A percentile compares a stretch with the other conserved stretches of the same genome.
These are phyloP conservation scores for Trypanosoma grayi DNA, from an alignment of 208 protist genomes.

Conservation along the genomic window DNA sequence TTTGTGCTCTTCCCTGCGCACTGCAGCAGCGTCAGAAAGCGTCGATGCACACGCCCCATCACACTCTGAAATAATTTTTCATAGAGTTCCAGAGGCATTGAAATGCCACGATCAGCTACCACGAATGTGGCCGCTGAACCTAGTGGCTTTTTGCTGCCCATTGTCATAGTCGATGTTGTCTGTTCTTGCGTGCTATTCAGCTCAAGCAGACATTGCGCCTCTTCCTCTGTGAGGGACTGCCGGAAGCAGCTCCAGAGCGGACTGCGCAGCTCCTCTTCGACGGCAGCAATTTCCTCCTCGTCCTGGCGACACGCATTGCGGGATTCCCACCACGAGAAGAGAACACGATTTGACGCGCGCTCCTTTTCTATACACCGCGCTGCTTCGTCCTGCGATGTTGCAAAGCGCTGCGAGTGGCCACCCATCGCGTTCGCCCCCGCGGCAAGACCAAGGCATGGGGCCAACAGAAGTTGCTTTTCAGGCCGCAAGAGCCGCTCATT, in stretches of 20 bases:
- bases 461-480: slow-evolving; percentile 15
- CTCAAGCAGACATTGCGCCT: slow-evolving; percentile 40
- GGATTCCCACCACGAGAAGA: slow-evolving; percentile 62
- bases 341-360: slow-evolving; percentile 14
- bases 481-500: background rate
- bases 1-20: background rate
- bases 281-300: slow-evolving; percentile 18
- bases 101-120: slow-evolving; percentile 19
- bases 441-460: slow-evolving; percentile 22
- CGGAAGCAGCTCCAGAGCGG: slow-evolving; percentile 43
- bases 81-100: slow-evolving; percentile 23
- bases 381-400: slow-evolving; percentile 6
- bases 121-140: background rate
- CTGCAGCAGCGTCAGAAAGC: slow-evolving; percentile 19
- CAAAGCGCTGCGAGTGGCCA: slow-evolving; percentile 5
- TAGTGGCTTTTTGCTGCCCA: background rate
- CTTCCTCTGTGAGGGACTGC: slow-evolving; percentile 47
- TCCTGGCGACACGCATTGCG: slow-evolving; percentile 40
- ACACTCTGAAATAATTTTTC: slow-evolving; percentile 20
- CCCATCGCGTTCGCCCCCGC: slow-evolving; percentile 24
- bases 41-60: slow-evolving; percentile 14
- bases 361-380: slow-evolving; percentile 7
- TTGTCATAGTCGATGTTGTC: slow-evolving; percentile 6
- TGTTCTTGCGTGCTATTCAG: slow-evolving; percentile 15
- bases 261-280: slow-evolving; percentile 32